phyloP scores from a whole-genome alignment of 495 filamentous ascomycete genomes.

The Neurospora tetraspora region DNA sequence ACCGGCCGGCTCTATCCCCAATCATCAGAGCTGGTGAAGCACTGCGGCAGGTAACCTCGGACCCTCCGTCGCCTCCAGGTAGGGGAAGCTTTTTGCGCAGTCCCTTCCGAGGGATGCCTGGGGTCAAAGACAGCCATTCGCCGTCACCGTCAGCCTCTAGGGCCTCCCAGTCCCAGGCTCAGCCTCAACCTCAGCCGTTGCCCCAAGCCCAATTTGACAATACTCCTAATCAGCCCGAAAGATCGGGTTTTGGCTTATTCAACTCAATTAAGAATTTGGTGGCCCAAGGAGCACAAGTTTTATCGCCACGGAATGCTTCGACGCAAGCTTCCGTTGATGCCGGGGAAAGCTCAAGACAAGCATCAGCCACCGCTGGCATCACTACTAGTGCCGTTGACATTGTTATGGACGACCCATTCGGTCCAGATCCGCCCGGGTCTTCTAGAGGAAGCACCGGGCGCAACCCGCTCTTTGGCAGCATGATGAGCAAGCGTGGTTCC shows the following conservation, averaged over 20 bases:
- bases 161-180: not conserved
- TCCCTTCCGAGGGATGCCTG: slow-evolving; percentile 37
- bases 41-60: slow-evolving; percentile 42
- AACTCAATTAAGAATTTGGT: slow-evolving; percentile 18
- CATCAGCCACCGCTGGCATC: not conserved
- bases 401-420: slow-evolving; percentile 25
- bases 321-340: not conserved
- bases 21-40: slow-evolving; percentile 41
- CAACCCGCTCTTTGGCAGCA: slow-evolving; percentile 13
- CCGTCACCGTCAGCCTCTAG: slow-evolving; percentile 9
- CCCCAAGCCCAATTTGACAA: not conserved
- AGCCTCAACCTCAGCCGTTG: not conserved
- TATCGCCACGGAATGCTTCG: slow-evolving; percentile 14
- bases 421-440: slow-evolving; percentile 13
- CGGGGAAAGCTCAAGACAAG: not conserved
- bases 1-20: slow-evolving; percentile 38
- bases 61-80: slow-evolving; percentile 37
- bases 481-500: not conserved
- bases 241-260: slow-evolving; percentile 18
- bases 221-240: not conserved
- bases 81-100: slow-evolving; percentile 36
- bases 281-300: slow-evolving; percentile 14
- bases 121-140: slow-evolving; percentile 21
- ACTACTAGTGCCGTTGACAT: not conserved
- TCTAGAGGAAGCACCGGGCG: slow-evolving; percentile 7